A percentile compares a stretch with the other conserved stretches of the same genome.
These are phyloP conservation scores for Chrysanthemum makinoi DNA, from an alignment of 129 eudicot genomes.

Conservation along the genomic window DNA sequence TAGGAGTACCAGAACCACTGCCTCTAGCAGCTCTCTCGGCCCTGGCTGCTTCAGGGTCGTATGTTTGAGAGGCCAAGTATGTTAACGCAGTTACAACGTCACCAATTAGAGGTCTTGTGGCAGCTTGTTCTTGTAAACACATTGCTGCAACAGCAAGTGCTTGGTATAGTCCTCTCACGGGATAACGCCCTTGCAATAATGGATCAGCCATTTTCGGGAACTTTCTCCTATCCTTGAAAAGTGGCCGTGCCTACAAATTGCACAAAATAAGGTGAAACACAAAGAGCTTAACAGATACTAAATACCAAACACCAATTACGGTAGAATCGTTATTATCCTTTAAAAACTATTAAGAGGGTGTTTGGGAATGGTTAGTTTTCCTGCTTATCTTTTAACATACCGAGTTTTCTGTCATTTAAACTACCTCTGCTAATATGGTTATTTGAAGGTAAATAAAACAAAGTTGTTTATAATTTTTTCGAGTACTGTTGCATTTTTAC, in stretches of 20 bases:
- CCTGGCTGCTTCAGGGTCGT: conserved; percentile 67
- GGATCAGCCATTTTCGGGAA: conserved; percentile 98
- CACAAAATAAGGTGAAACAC: background rate
- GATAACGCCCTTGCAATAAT: conserved; percentile 71
- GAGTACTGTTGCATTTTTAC: no score
- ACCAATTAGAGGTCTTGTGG: conserved; percentile 86
- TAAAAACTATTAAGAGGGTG: no score
- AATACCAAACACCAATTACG: background rate
- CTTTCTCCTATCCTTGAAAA: conserved; percentile 87
- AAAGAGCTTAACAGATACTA: background rate
- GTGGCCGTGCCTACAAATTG: conserved; percentile 72
- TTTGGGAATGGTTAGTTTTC: no score
- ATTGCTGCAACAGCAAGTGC: conserved; percentile 98
- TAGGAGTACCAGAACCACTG: conserved; percentile 64
- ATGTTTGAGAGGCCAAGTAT: conserved; percentile 83
- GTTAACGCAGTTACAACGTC: conserved; percentile 91
- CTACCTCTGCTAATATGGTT: no score
- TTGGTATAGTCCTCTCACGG: conserved; percentile 93
- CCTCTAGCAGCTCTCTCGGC: conserved; percentile 49
- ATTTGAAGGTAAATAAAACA: no score
- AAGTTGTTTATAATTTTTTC: no score
- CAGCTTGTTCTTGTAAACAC: conserved; percentile 98
- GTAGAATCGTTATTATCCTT: no score
- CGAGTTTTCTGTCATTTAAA: no score
- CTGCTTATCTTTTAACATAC: no score